Evolutionary conservation across 306 rosid species (phyloP).

Genomic region (Quercus engelmannii): DNA sequence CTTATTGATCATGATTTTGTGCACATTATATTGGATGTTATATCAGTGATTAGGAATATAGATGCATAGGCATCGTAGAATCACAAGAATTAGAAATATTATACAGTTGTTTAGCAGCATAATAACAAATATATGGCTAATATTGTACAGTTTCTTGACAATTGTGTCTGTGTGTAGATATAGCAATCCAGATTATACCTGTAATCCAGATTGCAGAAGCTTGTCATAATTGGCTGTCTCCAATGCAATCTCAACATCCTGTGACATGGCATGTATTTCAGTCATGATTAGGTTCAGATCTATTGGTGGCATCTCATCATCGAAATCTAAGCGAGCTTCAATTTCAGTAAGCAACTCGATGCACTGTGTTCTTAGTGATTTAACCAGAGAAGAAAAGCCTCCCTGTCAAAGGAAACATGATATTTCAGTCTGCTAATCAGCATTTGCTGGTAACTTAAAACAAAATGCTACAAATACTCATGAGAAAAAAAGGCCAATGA

Average conservation of each 20-base stretch:
- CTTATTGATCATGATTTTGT: not conserved
- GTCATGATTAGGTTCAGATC: constrained; percentile 54
- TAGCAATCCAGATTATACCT: constrained; percentile 39
- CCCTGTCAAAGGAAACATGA: constrained; percentile 51
- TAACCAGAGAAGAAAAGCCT: constrained; percentile 83
- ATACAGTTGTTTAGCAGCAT: not conserved
- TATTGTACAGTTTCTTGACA: too few relatives aligned
- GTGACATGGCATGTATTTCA: constrained; percentile 59
- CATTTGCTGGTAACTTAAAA: constrained; percentile 8
- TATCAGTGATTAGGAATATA: not conserved
- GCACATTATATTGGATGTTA: not conserved
- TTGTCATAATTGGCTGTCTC: constrained; percentile 91
- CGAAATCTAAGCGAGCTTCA: constrained; percentile 95
- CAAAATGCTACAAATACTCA: not conserved
- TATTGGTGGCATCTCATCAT: constrained; percentile 91
- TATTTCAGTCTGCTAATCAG: constrained; percentile 11
- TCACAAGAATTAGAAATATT: not conserved
- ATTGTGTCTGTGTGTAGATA: not conserved
- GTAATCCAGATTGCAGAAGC: constrained; percentile 95
- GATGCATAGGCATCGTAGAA: not conserved
- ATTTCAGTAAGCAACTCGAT: constrained; percentile 90
- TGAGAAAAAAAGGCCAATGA: not conserved
- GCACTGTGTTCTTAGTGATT: constrained; percentile 66
- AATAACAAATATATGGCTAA: too few relatives aligned
- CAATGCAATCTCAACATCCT: constrained; percentile 73